These are phyloP conservation scores for Leccinum uliginosum DNA, from an alignment of 768 basidiomycete species.

Conservation along the genomic window DNA sequence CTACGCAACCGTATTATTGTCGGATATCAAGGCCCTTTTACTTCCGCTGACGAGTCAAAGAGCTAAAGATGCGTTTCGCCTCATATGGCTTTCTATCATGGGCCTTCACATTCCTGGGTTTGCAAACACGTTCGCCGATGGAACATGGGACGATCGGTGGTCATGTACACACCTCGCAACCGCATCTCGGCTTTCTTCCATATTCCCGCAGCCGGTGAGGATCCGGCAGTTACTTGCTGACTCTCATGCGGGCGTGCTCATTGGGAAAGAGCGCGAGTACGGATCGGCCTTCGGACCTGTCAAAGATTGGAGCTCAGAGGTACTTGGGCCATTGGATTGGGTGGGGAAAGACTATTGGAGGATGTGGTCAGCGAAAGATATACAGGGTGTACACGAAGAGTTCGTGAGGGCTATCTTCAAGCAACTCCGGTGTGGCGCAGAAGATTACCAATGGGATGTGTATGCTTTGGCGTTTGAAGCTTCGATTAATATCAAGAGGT, in stretches of 20 bases:
- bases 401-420: conserved; percentile 57
- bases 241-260: conserved; percentile 57
- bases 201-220: conserved; percentile 46
- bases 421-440: conserved; percentile 45
- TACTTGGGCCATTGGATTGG: conserved; percentile 53
- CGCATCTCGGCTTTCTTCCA: conserved; percentile 40
- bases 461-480: conserved; percentile 67
- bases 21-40: conserved; percentile 61
- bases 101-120: conserved; percentile 75
- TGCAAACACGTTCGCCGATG: conserved; percentile 35
- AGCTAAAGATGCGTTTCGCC: conserved; percentile 55
- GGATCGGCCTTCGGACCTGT: conserved; percentile 61
- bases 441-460: conserved; percentile 62
- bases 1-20: conserved; percentile 67
- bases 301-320: conserved; percentile 57
- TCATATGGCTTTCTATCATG: conserved; percentile 65
- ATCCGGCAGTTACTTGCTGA: conserved; percentile 43
- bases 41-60: conserved; percentile 40
- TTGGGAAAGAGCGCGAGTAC: conserved; percentile 65
- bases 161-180: conserved; percentile 43
- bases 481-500: conserved; percentile 54
- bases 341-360: conserved; percentile 30
- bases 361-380: conserved; percentile 48
- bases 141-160: conserved; percentile 71
- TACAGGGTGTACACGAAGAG: conserved; percentile 44